Base-by-base conservation (phyloP, 768 basidiomycete genomes). In the Candolleomyces aberdarensis region DNA sequence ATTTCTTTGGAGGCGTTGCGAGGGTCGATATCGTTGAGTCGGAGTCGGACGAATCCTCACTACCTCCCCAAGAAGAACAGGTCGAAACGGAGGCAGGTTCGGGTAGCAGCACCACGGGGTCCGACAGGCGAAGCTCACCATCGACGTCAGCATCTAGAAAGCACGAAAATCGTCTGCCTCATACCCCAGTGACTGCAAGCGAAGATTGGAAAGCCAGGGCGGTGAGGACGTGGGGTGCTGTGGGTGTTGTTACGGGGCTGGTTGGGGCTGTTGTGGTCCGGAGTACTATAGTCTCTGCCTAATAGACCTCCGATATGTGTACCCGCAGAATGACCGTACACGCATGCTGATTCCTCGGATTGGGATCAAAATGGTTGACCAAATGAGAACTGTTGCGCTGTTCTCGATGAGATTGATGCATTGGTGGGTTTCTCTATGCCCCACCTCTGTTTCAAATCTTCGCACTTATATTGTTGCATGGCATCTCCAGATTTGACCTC, bases 1-100 rank as follows among this genome's bases (percentile, higher is more conserved):
- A 94, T 71, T 95, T 95, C 70, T 88, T 95, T 66, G 93, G 93
- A 2, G 95, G 92, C 1, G 92, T 97, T 17, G 80, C 91, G 15
- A 88, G 90, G 61, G 92, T 89, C 0, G 93, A 98, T 66, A 76
- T 94, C 43, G 61, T 71, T 26, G 59, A 60, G 7, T 5, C n/a
- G 10, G 49, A 29, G 49, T 15, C 14, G n/a, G 49, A 5, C 6
- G 48, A 49, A 49, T 36, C 36, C 1, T 7, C 36, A 11, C 5
- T 11, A 7, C 36, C 36, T 2, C 6, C 36, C 6, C 11, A 36
- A 7, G 36, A 36, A 36, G 11, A 36, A 36, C 36, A 36, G 5
- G 11, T 36, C 36, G 14, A 17, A 20, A 22, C 17, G 20, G 48
- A 15, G n/a, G 43, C 2, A 44, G 14, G 2, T 13, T 13, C n/a